phyloP scores from a whole-genome alignment of 2,329 filamentous ascomycete genomes.

The Sarocladium kiliense region DNA sequence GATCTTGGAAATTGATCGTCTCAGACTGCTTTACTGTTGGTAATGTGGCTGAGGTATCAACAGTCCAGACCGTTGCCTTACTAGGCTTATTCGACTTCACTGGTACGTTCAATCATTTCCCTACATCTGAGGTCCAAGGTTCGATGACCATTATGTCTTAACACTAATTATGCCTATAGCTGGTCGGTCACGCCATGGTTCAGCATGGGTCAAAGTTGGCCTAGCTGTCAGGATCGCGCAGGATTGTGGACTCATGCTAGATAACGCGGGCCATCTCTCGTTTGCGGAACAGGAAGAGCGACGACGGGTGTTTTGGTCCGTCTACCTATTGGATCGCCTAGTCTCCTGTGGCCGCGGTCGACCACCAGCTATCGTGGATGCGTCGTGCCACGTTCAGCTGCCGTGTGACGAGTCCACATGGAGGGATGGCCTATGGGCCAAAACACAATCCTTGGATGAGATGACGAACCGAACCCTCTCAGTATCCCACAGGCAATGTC shows the following conservation, averaged over 20 bases:
- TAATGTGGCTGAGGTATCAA: background rate
- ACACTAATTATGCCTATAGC: background rate
- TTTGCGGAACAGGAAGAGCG: constrained; percentile 6
- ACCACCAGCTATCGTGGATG: constrained; percentile 6
- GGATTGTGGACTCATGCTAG: background rate
- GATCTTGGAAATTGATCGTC: background rate
- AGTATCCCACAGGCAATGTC: background rate
- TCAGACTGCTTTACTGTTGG: background rate
- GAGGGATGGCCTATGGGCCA: background rate
- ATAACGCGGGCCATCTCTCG: background rate
- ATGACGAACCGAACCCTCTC: background rate
- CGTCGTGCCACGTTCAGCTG: background rate
- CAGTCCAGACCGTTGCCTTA: background rate
- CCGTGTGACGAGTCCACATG: background rate
- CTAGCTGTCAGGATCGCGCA: background rate
- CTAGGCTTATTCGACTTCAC: background rate
- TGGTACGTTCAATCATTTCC: background rate
- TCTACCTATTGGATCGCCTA: constrained; percentile 6
- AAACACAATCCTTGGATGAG: background rate
- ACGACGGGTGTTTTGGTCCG: constrained; percentile 8
- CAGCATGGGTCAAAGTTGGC: background rate
- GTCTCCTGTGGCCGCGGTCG: constrained; percentile 5
- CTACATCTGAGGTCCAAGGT: background rate
- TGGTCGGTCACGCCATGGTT: background rate
- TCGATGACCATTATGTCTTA: background rate